Conservation (phyloP, 164 flowering plant genomes). For the Sedum album region DNA sequence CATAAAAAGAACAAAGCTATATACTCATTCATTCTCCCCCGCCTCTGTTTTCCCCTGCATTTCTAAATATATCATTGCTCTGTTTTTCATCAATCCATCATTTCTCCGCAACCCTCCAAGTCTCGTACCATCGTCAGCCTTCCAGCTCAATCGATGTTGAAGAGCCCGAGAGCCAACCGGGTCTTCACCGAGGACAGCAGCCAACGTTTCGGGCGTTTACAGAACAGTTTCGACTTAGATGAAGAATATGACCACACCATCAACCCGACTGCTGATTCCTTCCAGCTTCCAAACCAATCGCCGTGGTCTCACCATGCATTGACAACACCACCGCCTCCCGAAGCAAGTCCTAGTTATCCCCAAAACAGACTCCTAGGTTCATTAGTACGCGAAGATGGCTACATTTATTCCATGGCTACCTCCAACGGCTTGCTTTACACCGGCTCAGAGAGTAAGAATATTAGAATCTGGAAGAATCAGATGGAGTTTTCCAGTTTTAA, state of each 20-base stretch:
- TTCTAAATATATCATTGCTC: background rate
- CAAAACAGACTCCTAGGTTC: constrained; percentile 34
- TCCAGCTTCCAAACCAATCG: background rate
- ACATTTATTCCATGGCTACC: constrained; percentile 47
- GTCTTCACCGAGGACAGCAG: background rate
- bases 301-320: background rate
- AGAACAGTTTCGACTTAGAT: background rate
- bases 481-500: constrained; percentile 48
- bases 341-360: background rate
- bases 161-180: constrained; percentile 1
- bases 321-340: background rate
- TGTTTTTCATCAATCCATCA: background rate
- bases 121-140: background rate
- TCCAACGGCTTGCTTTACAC: constrained; percentile 44
- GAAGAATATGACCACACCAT: background rate
- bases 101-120: background rate
- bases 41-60: background rate
- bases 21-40: too few species aligned
- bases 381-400: constrained; percentile 52
- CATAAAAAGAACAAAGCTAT: too few species aligned
- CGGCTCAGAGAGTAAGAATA: constrained; percentile 57
- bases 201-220: background rate
- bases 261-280: background rate
- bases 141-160: background rate
- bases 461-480: constrained; percentile 51